phyloP scores from a whole-genome alignment of 2,329 filamentous ascomycete species.

The Botrytis elliptica region DNA sequence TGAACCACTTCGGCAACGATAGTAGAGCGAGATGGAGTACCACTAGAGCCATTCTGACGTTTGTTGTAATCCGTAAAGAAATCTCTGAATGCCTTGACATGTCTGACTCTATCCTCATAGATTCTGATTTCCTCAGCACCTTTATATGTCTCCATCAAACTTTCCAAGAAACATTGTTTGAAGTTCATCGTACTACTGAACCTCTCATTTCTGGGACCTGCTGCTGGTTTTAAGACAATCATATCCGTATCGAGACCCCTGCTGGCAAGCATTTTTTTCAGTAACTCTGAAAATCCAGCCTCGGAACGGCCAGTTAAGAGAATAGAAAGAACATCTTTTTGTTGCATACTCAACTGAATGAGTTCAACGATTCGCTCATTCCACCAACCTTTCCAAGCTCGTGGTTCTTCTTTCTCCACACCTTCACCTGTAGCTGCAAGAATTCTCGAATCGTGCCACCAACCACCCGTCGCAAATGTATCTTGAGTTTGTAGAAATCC shows the following conservation, averaged over 20 bases:
- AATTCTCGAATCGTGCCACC: constrained; percentile 94
- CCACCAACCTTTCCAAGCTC: constrained; percentile 93
- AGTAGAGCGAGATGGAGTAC: constrained; percentile 57
- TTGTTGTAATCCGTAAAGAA: constrained; percentile 80
- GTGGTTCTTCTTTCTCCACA: constrained; percentile 73
- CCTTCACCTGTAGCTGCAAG: constrained; percentile 84
- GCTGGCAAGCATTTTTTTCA: constrained; percentile 77
- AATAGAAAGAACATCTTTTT: constrained; percentile 81
- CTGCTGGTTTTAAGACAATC: constrained; percentile 80
- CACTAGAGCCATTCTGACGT: constrained; percentile 48
- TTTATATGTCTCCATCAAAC: constrained; percentile 82
- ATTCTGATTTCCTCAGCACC: constrained; percentile 78
- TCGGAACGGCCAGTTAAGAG: constrained; percentile 86
- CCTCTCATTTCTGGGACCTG: constrained; percentile 74
- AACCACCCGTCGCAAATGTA: constrained; percentile 78
- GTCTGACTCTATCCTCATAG: constrained; percentile 65
- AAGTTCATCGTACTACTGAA: constrained; percentile 86
- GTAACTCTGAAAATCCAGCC: constrained; percentile 69
- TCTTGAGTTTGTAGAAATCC: constrained; percentile 75
- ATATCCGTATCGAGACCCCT: constrained; percentile 85
- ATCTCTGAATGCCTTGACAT: constrained; percentile 78
- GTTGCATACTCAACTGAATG: constrained; percentile 75
- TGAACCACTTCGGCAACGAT: constrained; percentile 81
- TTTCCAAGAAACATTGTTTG: constrained; percentile 81
- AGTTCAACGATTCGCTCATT: constrained; percentile 86